Percentiles rank a stretch among this genome's conserved stretches.
These are phyloP conservation scores for Phoma sp. DNA, from an alignment of 2,329 filamentous ascomycete genomes.

Conservation along the genomic window DNA sequence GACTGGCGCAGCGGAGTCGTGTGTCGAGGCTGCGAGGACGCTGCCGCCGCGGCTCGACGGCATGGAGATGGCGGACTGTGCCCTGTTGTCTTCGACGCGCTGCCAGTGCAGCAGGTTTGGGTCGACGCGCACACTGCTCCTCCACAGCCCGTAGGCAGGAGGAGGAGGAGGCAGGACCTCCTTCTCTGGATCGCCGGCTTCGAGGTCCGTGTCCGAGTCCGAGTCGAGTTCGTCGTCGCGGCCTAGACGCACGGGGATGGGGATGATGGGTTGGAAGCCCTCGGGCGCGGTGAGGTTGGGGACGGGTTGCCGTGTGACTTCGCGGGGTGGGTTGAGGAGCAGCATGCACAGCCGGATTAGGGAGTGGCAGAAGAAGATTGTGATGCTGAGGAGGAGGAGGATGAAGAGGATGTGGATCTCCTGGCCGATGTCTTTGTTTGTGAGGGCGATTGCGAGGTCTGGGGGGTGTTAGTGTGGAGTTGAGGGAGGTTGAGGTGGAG, in stretches of 20 bases:
- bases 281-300: slow-evolving; percentile 62
- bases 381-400: slow-evolving; percentile 74
- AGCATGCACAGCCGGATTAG: slow-evolving; percentile 76
- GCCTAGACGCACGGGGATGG: slow-evolving; percentile 78
- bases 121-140: slow-evolving; percentile 80
- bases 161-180: slow-evolving; percentile 55
- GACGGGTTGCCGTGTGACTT: slow-evolving; percentile 39
- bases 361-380: slow-evolving; percentile 81
- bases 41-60: slow-evolving; percentile 1
- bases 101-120: slow-evolving; percentile 84
- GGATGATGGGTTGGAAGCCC: slow-evolving; percentile 73
- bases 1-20: not conserved
- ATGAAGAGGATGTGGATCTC: slow-evolving; percentile 83
- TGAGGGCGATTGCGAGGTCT: slow-evolving; percentile 78
- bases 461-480: not conserved
- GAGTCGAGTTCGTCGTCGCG: slow-evolving; percentile 74
- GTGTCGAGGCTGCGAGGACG: not conserved
- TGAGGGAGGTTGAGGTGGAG: slow-evolving; percentile 4
- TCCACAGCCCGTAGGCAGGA: slow-evolving; percentile 85
- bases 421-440: slow-evolving; percentile 66
- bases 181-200: slow-evolving; percentile 26
- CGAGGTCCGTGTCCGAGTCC: slow-evolving; percentile 49
- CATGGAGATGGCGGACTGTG: slow-evolving; percentile 3
- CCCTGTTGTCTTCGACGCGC: slow-evolving; percentile 53
- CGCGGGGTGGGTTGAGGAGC: slow-evolving; percentile 56